These are phyloP conservation scores for Neurospora hispaniola DNA, from an alignment of 495 filamentous ascomycete genomes.

Conservation along the genomic window DNA sequence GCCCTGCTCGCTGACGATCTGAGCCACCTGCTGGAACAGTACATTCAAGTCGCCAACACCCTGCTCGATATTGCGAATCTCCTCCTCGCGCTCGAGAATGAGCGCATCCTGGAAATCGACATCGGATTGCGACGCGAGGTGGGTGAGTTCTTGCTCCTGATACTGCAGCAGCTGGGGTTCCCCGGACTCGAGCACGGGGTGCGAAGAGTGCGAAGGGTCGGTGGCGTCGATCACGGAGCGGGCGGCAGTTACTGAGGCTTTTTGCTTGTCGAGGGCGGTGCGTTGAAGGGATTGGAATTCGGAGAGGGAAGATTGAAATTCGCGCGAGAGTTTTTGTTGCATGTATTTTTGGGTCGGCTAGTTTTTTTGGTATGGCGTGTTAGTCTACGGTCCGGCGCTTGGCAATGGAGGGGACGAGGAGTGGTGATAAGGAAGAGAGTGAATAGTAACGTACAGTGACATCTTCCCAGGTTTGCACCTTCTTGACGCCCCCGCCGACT, in stretches of 20 bases:
- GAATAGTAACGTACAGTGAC: constrained; percentile 56
- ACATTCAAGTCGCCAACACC: constrained; percentile 92
- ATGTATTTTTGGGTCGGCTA: constrained; percentile 83
- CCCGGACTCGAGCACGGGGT: constrained; percentile 14
- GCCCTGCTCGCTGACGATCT: constrained; percentile 91
- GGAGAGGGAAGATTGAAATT: constrained; percentile 75
- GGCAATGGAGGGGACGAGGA: constrained; percentile 7
- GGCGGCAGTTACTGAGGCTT: constrained; percentile 71
- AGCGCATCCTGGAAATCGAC: constrained; percentile 96
- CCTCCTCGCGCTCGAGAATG: constrained; percentile 88
- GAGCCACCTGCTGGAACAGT: constrained; percentile 90
- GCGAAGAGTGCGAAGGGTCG: constrained; percentile 8
- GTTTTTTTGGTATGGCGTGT: neutral
- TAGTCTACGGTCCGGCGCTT: neutral
- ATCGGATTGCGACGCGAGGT: constrained; percentile 83
- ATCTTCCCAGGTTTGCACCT: constrained; percentile 81
- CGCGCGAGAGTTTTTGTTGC: constrained; percentile 84
- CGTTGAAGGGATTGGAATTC: constrained; percentile 90
- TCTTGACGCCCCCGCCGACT: constrained; percentile 87
- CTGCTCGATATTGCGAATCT: constrained; percentile 96
- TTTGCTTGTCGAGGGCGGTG: constrained; percentile 81
- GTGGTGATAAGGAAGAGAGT: neutral
- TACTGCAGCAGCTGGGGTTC: constrained; percentile 46
- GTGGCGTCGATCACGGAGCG: constrained; percentile 50
- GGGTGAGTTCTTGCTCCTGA: constrained; percentile 68